Base-by-base conservation (phyloP, 2,329 filamentous ascomycete genomes). In the Gnomoniopsis smithogilvyi region DNA sequence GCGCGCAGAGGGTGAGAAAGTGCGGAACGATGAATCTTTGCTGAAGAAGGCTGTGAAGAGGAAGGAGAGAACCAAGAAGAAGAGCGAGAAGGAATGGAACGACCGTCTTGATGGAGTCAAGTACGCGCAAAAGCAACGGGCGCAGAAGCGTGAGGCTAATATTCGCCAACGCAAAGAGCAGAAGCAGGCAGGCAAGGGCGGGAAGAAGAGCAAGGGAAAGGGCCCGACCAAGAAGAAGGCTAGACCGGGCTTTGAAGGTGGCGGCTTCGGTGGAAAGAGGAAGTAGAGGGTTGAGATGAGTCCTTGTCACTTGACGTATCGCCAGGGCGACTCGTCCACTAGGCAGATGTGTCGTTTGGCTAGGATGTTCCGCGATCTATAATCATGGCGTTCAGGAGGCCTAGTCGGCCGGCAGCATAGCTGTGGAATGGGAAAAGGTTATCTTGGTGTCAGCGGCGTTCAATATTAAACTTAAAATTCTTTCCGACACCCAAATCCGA, bases 11-110 rank as follows among this genome's bases (percentile, higher is more conserved):
- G 95, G 95, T 51, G 93, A 96, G 70, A 90, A 91, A 70, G 88
- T 97, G 36, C 87, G 86, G 61, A 92, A 98, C 69, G 92, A 96
- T 72, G 91, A 92, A 63, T 86, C 84, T 49, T 76, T 96, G 58
- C 81, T 99, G 30, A 97, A 96, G 81, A 97, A 96, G 80, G 90
- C 93, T 0, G 80, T 98, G 65, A 97, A 97, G 82, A 87, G 94
- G 65, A 96, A 96, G 78, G 92, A 97, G 68, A 86, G 88, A 65
- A 79, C 84, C 54, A 98, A 97, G 85, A 89, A 88, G 75, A 96
- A 95, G 85, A 96, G 91, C 70, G 91, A 92, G 72, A 88, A 89
- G 70, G 92, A 95, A 69, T 98, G 95, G 91, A 82, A 78, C 50
- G 89, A 92, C 59, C 82, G 91, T 51, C 76, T 85, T 43, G 85